phyloP scores from a whole-genome alignment of 139 green algal genomes.

The Micromonas commoda region DNA sequence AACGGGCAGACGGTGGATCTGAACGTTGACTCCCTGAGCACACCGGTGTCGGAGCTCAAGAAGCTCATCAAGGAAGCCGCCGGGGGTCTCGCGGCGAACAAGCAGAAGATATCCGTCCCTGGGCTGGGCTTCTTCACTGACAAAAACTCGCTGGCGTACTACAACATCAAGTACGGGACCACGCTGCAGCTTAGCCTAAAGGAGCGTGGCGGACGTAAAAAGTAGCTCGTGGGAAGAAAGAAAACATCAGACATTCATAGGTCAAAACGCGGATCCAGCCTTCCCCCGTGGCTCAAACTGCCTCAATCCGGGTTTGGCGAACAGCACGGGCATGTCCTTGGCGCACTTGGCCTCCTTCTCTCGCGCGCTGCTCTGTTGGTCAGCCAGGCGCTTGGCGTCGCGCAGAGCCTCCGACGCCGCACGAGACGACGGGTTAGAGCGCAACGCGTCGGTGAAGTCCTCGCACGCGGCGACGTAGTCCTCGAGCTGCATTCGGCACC shows the following conservation, averaged over 20 bases:
- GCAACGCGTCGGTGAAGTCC: not conserved
- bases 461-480: not conserved
- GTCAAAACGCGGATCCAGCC: conserved; percentile 2
- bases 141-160: conserved; percentile 16
- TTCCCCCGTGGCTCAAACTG: conserved; percentile 17
- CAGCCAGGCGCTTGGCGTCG: not conserved
- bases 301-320: not conserved
- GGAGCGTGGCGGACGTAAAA: conserved; percentile 12
- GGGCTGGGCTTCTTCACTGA: conserved; percentile 21
- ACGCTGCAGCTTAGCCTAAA: not conserved
- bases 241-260: not conserved
- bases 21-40: conserved; percentile 11
- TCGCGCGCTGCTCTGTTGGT: not conserved
- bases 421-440: not conserved
- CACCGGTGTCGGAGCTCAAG: conserved; percentile 32
- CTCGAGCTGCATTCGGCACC: conserved; percentile 21
- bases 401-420: not conserved
- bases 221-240: not conserved
- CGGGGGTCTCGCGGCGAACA: conserved; percentile 37
- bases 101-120: conserved; percentile 37
- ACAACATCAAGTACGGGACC: conserved; percentile 3
- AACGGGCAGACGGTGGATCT: conserved; percentile 36
- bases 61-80: conserved; percentile 20
- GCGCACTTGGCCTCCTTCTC: not conserved
- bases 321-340: not conserved